phyloP scores from a whole-genome alignment of 345 rosid species.

The Dimocarpus longan region DNA sequence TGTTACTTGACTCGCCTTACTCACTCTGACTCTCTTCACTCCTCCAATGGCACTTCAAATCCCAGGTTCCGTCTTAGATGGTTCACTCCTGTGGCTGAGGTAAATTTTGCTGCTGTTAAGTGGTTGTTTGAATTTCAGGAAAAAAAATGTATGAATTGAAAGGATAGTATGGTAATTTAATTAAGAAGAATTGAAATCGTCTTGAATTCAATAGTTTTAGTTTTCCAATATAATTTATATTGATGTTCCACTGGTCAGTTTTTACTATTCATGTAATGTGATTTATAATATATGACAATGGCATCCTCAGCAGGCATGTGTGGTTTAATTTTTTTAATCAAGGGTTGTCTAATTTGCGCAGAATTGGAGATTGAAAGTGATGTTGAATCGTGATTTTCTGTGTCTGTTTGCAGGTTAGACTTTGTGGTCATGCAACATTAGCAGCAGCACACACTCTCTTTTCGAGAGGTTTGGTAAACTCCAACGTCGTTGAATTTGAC shows the following conservation, averaged over 20 bases:
- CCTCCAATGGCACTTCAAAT: not conserved
- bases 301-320: not conserved
- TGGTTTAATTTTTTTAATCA: not conserved
- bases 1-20: conserved; percentile 44
- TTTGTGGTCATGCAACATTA: conserved; percentile 89
- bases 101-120: not conserved
- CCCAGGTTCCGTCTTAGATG: conserved; percentile 64
- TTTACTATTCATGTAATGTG: not conserved
- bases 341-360: not conserved
- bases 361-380: not conserved
- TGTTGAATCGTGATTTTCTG: not conserved
- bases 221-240: not conserved
- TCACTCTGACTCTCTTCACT: conserved; percentile 7
- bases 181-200: not conserved
- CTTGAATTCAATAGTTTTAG: not conserved
- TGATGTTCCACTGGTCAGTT: not conserved
- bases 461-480: conserved; percentile 47
- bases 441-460: conserved; percentile 79
- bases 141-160: not conserved
- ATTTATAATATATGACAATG: not conserved
- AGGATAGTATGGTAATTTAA: not conserved
- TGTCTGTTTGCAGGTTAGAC: conserved; percentile 49
- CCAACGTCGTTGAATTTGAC: conserved; percentile 60
- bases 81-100: conserved; percentile 66
- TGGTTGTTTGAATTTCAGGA: not conserved